Evolutionary conservation across 306 rosid genomes (phyloP).

Genomic region (Rubus parviflorus): DNA sequence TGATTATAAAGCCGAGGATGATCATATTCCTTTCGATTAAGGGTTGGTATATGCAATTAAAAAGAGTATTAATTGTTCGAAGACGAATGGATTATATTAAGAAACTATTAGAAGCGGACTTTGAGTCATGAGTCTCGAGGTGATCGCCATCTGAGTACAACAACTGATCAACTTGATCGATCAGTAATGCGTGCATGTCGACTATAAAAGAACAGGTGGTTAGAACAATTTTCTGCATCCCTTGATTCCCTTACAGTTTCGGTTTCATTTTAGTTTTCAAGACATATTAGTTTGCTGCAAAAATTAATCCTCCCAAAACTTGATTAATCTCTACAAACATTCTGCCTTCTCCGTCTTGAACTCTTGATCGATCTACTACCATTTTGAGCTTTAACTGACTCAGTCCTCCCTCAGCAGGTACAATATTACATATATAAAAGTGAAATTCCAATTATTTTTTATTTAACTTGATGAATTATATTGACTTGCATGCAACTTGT

Average conservation of each 20-base stretch:
- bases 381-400: not conserved
- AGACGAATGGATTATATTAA: not conserved
- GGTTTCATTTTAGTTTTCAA: not conserved
- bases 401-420: not conserved
- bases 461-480: not conserved
- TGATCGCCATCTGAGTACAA: not conserved
- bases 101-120: not conserved
- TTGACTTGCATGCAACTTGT: not conserved
- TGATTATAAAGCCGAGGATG: too few species aligned
- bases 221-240: not conserved
- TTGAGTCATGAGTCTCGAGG: not conserved
- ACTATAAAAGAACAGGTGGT: too few species aligned
- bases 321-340: not conserved
- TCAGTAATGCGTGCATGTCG: too few species aligned
- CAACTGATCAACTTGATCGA: too few species aligned
- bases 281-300: not conserved
- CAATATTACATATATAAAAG: not conserved
- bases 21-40: not conserved
- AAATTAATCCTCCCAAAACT: not conserved
- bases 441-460: not conserved
- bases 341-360: too few species aligned
- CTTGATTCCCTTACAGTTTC: not conserved
- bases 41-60: not conserved
- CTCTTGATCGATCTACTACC: too few species aligned
- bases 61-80: not conserved